Evolutionary conservation across 2,329 filamentous ascomycete genomes (phyloP).

Genomic region (Capronia americana): DNA sequence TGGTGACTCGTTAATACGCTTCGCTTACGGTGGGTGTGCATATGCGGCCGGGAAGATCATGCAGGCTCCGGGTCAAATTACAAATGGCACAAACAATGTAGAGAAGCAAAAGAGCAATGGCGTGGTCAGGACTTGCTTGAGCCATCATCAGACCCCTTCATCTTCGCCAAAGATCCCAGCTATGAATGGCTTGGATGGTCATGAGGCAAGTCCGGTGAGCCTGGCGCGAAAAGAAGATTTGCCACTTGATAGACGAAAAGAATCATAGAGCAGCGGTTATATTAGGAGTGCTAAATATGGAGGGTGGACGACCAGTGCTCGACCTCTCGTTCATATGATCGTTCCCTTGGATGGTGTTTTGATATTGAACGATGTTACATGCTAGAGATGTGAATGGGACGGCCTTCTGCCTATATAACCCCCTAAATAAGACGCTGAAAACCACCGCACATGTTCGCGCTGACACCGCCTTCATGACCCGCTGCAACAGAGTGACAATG

Average conservation of each 20-base stretch:
- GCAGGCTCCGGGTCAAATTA: slow-evolving; percentile 25
- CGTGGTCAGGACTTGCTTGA: slow-evolving; percentile 10
- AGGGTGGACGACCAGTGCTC: neutral
- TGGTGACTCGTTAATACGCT: slow-evolving; percentile 65
- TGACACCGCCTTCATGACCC: no score
- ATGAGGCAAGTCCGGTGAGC: slow-evolving; percentile 31
- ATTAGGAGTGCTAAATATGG: neutral
- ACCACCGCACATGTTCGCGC: neutral
- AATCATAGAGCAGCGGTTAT: slow-evolving; percentile 2
- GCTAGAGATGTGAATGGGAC: neutral
- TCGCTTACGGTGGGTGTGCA: slow-evolving; percentile 65
- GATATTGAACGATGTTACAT: neutral
- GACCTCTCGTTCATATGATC: neutral
- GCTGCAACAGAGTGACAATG: neutral
- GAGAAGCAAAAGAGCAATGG: slow-evolving; percentile 11
- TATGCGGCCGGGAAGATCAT: slow-evolving; percentile 62
- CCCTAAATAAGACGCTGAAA: neutral
- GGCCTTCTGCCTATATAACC: neutral
- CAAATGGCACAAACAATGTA: neutral
- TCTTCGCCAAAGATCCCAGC: slow-evolving; percentile 34
- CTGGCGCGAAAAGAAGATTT: slow-evolving; percentile 14
- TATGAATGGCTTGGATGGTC: slow-evolving; percentile 38
- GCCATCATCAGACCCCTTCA: slow-evolving; percentile 28
- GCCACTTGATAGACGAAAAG: slow-evolving; percentile 29
- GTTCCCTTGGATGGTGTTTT: neutral